Evolutionary conservation across 78 protist species (phyloP).

Genomic region (Cavenderia fasciculata): DNA sequence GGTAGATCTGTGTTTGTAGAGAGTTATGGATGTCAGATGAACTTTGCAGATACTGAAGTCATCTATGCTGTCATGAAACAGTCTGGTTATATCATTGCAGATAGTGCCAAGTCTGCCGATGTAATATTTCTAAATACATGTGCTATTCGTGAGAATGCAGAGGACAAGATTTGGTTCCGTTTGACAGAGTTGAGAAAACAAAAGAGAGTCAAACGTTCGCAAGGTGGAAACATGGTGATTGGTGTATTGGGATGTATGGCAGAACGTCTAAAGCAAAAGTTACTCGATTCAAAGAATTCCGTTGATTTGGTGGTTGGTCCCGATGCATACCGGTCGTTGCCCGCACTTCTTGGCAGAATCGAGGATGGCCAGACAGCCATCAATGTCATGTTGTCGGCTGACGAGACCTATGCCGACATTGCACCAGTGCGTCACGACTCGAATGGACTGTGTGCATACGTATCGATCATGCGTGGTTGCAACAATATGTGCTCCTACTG

Average conservation of each 20-base stretch:
- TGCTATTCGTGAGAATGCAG: constrained; percentile 95
- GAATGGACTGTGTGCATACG: constrained; percentile 75
- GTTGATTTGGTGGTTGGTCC: constrained; percentile 93
- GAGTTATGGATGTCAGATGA: constrained; percentile 97
- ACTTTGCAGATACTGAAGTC: constrained; percentile 90
- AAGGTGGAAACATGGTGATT: constrained; percentile 13
- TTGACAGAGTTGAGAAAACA: constrained; percentile 28
- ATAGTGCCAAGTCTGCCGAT: constrained; percentile 65
- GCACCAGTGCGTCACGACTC: constrained; percentile 89
- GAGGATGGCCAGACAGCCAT: constrained; percentile 67
- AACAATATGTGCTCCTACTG: constrained; percentile 97
- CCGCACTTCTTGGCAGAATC: constrained; percentile 78
- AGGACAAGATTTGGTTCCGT: constrained; percentile 88
- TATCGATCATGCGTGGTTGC: constrained; percentile 91
- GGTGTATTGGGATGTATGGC: constrained; percentile 95
- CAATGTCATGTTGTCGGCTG: constrained; percentile 90
- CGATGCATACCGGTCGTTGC: constrained; percentile 93
- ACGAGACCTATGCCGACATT: constrained; percentile 97
- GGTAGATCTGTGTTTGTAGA: constrained; percentile 83
- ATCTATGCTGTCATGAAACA: constrained; percentile 74
- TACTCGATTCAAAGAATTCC: constrained; percentile 77
- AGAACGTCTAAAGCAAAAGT: constrained; percentile 85
- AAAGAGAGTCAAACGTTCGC: constrained; percentile 6
- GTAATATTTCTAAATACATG: constrained; percentile 93
- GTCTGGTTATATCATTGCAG: constrained; percentile 75